Evolutionary conservation across 2,329 filamentous ascomycete species (phyloP).

Genomic region (Colletotrichum aenigma): DNA sequence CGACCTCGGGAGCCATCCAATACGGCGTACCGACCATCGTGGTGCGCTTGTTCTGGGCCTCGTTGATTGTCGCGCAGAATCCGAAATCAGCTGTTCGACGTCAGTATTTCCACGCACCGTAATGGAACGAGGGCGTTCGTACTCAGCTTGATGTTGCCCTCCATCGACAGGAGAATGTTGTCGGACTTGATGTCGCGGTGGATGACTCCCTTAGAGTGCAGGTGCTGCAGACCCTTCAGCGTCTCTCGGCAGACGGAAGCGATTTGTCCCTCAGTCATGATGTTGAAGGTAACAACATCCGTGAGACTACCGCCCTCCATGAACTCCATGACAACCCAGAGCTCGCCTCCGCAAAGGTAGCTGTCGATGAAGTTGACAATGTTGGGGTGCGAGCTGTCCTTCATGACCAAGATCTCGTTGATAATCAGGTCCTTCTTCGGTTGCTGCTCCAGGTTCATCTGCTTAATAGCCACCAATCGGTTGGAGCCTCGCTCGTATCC

Average conservation of each 20-base stretch:
- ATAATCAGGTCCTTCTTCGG: constrained; percentile 99
- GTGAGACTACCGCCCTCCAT: constrained; percentile 99
- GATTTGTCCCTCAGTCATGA: constrained; percentile 98
- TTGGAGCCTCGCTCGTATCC: constrained; percentile 86
- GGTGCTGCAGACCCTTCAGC: constrained; percentile 86
- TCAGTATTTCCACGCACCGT: constrained; percentile 30
- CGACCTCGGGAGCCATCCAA: constrained; percentile 99
- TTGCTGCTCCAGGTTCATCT: constrained; percentile 99
- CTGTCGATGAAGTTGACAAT: constrained; percentile 99
- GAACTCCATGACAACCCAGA: constrained; percentile 99
- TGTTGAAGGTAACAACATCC: constrained; percentile 98
- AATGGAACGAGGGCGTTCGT: constrained; percentile 36
- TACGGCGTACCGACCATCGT: constrained; percentile 99
- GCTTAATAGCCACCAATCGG: constrained; percentile 94
- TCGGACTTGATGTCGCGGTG: constrained; percentile 99
- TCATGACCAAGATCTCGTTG: constrained; percentile 99
- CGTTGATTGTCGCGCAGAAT: constrained; percentile 98
- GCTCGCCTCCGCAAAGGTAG: constrained; percentile 84
- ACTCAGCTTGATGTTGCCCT: constrained; percentile 98
- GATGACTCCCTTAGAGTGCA: constrained; percentile 97
- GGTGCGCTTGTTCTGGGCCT: constrained; percentile 94
- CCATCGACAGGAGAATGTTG: constrained; percentile 91
- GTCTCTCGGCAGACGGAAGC: constrained; percentile 95
- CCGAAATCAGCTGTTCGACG: constrained; percentile 84
- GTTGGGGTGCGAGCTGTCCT: constrained; percentile 96